phyloP scores from a whole-genome alignment of 2,329 filamentous ascomycete genomes.

The Rhynchosporium graminicola region DNA sequence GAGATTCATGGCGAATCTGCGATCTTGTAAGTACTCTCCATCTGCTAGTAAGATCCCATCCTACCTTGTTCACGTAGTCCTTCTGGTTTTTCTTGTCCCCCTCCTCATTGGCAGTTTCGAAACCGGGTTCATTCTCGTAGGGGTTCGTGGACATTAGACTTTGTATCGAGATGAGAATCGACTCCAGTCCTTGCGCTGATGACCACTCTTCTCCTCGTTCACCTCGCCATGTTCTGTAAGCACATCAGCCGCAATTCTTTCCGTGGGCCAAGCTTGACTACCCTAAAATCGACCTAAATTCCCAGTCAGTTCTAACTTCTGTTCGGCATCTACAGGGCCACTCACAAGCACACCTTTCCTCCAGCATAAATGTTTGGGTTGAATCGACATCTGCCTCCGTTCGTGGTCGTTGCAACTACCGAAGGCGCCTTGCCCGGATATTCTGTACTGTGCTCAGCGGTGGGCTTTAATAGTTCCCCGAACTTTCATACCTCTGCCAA shows the following conservation, averaged over 20 bases:
- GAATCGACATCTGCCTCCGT: conserved; percentile 84
- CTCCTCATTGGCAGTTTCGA: conserved; percentile 70
- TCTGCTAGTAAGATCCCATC: background rate
- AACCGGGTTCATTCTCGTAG: conserved; percentile 95
- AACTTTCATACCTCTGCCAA: conserved; percentile 65
- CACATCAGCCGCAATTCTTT: conserved; percentile 10
- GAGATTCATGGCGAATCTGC: conserved; percentile 86
- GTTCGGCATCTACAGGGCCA: conserved; percentile 29
- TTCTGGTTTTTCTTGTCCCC: conserved; percentile 73
- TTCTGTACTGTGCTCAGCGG: conserved; percentile 51
- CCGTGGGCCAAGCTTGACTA: conserved; percentile 44
- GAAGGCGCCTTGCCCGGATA: conserved; percentile 72
- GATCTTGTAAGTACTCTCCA: conserved; percentile 1
- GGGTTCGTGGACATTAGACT: conserved; percentile 93
- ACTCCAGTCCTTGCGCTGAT: conserved; percentile 91
- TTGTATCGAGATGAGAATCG: conserved; percentile 91
- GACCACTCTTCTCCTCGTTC: conserved; percentile 94
- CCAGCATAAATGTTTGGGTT: conserved; percentile 94
- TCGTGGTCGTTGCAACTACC: conserved; percentile 77
- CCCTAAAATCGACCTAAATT: conserved; percentile 79
- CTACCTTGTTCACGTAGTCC: conserved; percentile 78
- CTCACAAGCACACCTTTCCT: conserved; percentile 90
- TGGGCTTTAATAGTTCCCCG: background rate
- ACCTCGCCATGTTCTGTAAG: conserved; percentile 83
- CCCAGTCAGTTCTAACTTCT: conserved; percentile 28